These are phyloP conservation scores for Clavispora vitiphila DNA, from an alignment of 805 yeast species.

Conservation along the genomic window DNA sequence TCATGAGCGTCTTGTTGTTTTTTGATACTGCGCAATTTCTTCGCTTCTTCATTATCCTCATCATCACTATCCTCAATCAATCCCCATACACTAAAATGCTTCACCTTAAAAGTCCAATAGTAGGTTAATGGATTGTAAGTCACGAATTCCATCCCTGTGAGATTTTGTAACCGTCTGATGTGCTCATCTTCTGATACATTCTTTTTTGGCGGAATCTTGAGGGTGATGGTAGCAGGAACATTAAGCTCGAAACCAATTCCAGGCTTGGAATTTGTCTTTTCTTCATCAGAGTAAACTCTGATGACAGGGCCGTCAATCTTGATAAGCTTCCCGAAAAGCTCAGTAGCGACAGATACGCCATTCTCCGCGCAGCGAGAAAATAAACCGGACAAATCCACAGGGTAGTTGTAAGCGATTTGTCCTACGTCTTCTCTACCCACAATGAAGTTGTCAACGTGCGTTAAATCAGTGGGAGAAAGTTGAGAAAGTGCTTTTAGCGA, in stretches of 20 bases:
- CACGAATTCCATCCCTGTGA: constrained; percentile 70
- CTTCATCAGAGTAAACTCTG: constrained; percentile 58
- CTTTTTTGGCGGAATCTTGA: constrained; percentile 55
- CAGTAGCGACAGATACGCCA: constrained; percentile 35
- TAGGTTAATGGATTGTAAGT: constrained; percentile 75
- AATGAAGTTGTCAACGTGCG: constrained; percentile 56
- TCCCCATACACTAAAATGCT: constrained; percentile 96
- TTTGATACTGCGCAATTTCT: constrained; percentile 32
- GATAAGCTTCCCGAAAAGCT: constrained; percentile 31
- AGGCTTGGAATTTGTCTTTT: constrained; percentile 39
- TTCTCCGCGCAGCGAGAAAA: constrained; percentile 33
- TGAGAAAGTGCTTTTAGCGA: constrained; percentile 44
- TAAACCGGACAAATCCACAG: constrained; percentile 63
- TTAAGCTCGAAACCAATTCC: constrained; percentile 65
- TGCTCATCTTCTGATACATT: constrained; percentile 39
- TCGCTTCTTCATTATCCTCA: constrained; percentile 20
- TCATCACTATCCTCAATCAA: constrained; percentile 54
- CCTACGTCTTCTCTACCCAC: constrained; percentile 68
- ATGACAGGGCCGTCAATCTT: constrained; percentile 47
- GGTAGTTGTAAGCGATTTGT: constrained; percentile 57
- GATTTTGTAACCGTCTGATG: constrained; percentile 46
- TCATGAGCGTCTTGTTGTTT: constrained; percentile 38
- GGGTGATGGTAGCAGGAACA: constrained; percentile 68
- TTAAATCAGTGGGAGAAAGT: constrained; percentile 43
- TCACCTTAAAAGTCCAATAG: constrained; percentile 74